Percentiles rank a stretch among this genome's conserved stretches.
These are phyloP conservation scores for Hemileccinum rubropunctum DNA, from an alignment of 768 basidiomycete genomes.

Conservation along the genomic window DNA sequence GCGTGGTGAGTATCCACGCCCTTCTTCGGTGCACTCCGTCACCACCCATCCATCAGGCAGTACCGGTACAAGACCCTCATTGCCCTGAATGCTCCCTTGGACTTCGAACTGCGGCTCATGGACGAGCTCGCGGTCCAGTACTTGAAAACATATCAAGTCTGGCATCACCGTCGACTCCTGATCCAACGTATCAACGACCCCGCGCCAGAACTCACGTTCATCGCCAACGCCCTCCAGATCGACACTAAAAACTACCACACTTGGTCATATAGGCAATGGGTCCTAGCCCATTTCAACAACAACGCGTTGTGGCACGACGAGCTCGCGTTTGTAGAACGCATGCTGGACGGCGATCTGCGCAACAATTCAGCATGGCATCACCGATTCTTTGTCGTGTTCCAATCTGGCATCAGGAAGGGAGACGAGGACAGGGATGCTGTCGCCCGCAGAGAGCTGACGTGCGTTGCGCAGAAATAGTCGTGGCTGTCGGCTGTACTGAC, in stretches of 20 bases:
- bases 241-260: conserved; percentile 99
- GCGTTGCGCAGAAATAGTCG: conserved; percentile 30
- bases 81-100: conserved; percentile 60
- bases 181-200: conserved; percentile 55
- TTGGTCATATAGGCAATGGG: conserved; percentile 97
- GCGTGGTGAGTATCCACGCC: conserved; percentile 66
- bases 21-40: neutral
- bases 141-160: conserved; percentile 97
- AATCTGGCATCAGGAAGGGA: conserved; percentile 58
- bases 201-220: conserved; percentile 74
- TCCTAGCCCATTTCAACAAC: conserved; percentile 80
- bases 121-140: conserved; percentile 80
- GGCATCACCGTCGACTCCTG: conserved; percentile 87
- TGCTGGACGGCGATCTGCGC: conserved; percentile 74
- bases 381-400: conserved; percentile 84
- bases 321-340: conserved; percentile 67
- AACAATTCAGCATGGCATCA: conserved; percentile 99
- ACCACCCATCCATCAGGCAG: conserved; percentile 58
- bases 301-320: conserved; percentile 71
- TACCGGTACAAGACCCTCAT: conserved; percentile 89
- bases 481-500: neutral
- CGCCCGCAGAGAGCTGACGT: conserved; percentile 73
- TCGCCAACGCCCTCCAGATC: conserved; percentile 61
- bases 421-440: conserved; percentile 60
- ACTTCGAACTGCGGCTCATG: conserved; percentile 80